These are phyloP conservation scores for Metschnikowia henanensis DNA, from an alignment of 805 yeast genomes.

Conservation along the genomic window DNA sequence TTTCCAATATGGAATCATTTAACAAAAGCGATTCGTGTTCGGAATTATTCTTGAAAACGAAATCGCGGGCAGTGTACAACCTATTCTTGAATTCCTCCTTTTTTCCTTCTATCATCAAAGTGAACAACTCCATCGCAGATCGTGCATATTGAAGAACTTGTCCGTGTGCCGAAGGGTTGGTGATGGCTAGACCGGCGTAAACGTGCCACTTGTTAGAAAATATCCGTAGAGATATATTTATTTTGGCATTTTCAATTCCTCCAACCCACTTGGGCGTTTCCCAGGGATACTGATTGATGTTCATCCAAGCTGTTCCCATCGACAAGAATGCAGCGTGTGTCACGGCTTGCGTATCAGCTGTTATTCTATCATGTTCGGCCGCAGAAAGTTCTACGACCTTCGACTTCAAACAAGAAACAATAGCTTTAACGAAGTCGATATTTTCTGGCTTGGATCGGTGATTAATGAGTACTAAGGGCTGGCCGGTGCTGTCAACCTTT, in stretches of 20 bases:
- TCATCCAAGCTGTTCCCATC: slow-evolving; percentile 97
- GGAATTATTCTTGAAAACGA: slow-evolving; percentile 69
- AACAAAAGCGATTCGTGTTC: slow-evolving; percentile 60
- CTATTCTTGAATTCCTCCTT: slow-evolving; percentile 58
- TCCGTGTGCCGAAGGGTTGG: slow-evolving; percentile 91
- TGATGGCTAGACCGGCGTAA: slow-evolving; percentile 94
- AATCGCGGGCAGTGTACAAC: slow-evolving; percentile 63
- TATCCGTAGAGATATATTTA: slow-evolving; percentile 88
- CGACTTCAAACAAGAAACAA: slow-evolving; percentile 75
- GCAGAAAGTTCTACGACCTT: slow-evolving; percentile 76
- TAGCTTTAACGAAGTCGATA: slow-evolving; percentile 57
- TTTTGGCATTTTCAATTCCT: slow-evolving; percentile 94
- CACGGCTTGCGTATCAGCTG: slow-evolving; percentile 98
- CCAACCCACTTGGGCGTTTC: slow-evolving; percentile 82
- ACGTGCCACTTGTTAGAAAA: slow-evolving; percentile 97
- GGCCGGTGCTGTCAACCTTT: slow-evolving; percentile 82
- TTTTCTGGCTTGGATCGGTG: slow-evolving; percentile 63
- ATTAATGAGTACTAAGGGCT: slow-evolving; percentile 84
- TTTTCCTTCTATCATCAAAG: slow-evolving; percentile 75
- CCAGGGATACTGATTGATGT: slow-evolving; percentile 88
- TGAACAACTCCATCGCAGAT: slow-evolving; percentile 78
- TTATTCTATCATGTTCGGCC: slow-evolving; percentile 88
- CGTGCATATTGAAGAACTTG: slow-evolving; percentile 89
- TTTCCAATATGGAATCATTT: slow-evolving; percentile 76
- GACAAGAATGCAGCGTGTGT: slow-evolving; percentile 96